A percentile compares a stretch with the other conserved stretches of the same genome.
These are phyloP conservation scores for Hebeloma cylindrosporum DNA, from an alignment of 768 basidiomycete genomes.

Conservation along the genomic window DNA sequence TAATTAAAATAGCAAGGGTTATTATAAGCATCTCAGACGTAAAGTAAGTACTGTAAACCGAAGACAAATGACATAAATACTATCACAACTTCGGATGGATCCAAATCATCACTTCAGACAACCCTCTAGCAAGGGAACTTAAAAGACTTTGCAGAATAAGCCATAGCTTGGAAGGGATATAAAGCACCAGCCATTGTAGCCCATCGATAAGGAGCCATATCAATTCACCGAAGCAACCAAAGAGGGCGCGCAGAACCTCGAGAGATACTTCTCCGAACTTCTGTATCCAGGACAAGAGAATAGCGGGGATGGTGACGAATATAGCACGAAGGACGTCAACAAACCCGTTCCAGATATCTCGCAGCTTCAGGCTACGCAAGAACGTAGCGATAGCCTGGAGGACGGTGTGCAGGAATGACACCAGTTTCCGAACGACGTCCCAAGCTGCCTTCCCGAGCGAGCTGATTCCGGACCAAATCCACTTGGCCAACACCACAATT, in stretches of 20 bases:
- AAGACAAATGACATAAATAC: too few relatives aligned
- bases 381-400: constrained; percentile 5
- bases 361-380: constrained; percentile 4
- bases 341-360: constrained; percentile 7
- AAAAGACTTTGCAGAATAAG: constrained; percentile 4
- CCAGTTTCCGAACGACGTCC: not conserved
- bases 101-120: constrained; percentile 9
- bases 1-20: too few relatives aligned
- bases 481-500: not conserved
- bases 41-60: too few relatives aligned
- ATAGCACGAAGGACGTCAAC: constrained; percentile 2
- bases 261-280: not conserved
- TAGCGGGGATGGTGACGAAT: constrained; percentile 8
- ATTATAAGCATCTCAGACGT: too few relatives aligned
- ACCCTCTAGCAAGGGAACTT: constrained; percentile 2
- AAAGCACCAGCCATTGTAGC: not conserved
- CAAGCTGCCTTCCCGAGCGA: not conserved
- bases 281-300: constrained; percentile 1
- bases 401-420: constrained; percentile 6
- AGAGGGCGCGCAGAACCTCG: constrained; percentile 1
- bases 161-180: constrained; percentile 7
- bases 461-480: not conserved
- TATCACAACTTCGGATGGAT: constrained; percentile 12
- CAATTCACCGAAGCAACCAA: constrained; percentile 2
- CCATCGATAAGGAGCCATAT: constrained; percentile 2